Evolutionary conservation across 768 basidiomycete genomes (phyloP), one percentile per base, ranked within the genome.

Genomic region (Boletus bicolor): DNA sequence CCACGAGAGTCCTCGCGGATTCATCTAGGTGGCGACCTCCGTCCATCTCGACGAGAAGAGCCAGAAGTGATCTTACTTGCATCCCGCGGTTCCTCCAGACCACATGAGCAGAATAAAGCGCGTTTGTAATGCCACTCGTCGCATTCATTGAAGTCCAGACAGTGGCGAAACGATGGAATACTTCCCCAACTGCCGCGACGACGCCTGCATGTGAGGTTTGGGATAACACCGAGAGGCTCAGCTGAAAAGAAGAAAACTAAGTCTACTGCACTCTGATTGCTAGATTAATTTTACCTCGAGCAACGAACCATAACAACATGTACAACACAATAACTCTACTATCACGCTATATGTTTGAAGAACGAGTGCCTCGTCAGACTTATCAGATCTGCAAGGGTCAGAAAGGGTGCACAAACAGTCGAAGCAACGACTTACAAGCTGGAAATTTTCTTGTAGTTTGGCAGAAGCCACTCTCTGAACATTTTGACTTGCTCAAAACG

Each of bases 111-210:
- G 76, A 69, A 62, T 84, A 82, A 24, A 93, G 78, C 0, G 86
- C 79, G 7, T 73, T 70, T 3, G 84, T 77, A 50, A 92, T 84
- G 0, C 64, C 71, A 19, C 74, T 73, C 57, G 81, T 79, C 11
- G 73, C 79, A 62, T 88, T 79, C 85, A 92, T 89, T 56, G 86
- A 89, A 12, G 82, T 80, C 90, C 89, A 93, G 46, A 91, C 84
- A 21, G 82, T 79, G 11, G 81, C 78, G 62, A 86, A 86, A 7
- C 86, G 82, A 56, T 83, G 80, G n/a, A 93, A 76, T 5, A 83
- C 84, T 58, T 87, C 84, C n/a, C 91, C 78, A 1, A 89, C 79
- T 0, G 82, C 80, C 4, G 77, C 75, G 28, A 91, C 75, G 7
- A 84, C 72, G 21, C 86, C 81, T 0, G 73, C 68, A 35, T 80